Evolutionary conservation across 2,329 filamentous ascomycete species (phyloP).

Genomic region (Fusarium paranaense): DNA sequence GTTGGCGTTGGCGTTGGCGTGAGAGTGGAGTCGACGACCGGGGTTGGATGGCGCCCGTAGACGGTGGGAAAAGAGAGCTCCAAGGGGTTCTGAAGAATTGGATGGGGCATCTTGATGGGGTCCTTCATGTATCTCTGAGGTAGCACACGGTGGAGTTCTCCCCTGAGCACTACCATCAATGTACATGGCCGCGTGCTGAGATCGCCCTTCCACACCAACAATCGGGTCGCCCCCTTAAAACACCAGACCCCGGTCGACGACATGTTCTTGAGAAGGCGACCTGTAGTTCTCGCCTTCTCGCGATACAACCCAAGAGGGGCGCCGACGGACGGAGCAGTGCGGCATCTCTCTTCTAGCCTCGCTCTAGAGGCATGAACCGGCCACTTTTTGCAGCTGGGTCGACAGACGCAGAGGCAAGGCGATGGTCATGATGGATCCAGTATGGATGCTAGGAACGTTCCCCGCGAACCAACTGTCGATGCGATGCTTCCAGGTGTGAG

Average conservation of each 20-base stretch:
- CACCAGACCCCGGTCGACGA: constrained; percentile 8
- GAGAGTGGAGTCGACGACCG: constrained; percentile 29
- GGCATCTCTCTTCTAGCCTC: constrained; percentile 6
- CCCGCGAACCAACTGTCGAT: constrained; percentile 16
- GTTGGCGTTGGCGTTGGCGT: constrained; percentile 31
- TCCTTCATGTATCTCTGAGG: constrained; percentile 3
- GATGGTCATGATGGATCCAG: neutral
- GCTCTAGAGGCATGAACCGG: neutral
- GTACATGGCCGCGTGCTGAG: neutral
- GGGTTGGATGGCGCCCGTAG: constrained; percentile 2
- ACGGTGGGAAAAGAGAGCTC: constrained; percentile 11
- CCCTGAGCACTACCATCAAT: neutral
- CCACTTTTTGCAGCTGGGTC: neutral
- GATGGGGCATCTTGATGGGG: neutral
- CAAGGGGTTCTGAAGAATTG: constrained; percentile 8
- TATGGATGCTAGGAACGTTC: constrained; percentile 15
- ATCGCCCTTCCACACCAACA: constrained; percentile 13
- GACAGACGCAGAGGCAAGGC: neutral
- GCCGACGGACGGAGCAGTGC: neutral
- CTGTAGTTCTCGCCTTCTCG: neutral
- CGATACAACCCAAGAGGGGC: constrained; percentile 19
- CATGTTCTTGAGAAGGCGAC: constrained; percentile 1
- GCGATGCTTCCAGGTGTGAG: constrained; percentile 15
- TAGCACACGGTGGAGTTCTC: neutral
- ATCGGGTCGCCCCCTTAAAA: constrained; percentile 30